These are phyloP conservation scores for Nakazawaea peltata DNA, from an alignment of 805 yeast species.

Conservation along the genomic window DNA sequence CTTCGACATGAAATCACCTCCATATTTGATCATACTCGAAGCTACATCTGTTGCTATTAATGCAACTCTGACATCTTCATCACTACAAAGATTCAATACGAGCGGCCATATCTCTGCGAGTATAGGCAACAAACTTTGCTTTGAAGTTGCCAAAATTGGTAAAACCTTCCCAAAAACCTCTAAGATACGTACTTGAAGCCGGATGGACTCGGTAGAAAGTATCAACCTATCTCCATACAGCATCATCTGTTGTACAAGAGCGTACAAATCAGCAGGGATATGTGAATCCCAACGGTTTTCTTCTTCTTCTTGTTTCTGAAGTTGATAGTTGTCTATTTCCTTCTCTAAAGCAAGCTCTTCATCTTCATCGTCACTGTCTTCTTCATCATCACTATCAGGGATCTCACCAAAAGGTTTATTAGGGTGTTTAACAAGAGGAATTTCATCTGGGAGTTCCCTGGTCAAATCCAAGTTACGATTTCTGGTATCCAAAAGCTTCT, in stretches of 20 bases:
- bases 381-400: constrained; percentile 28
- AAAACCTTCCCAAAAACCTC: constrained; percentile 33
- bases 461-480: constrained; percentile 18
- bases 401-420: constrained; percentile 17
- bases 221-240: constrained; percentile 57
- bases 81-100: constrained; percentile 15
- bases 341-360: constrained; percentile 14
- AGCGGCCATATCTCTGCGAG: constrained; percentile 49
- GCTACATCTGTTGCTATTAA: constrained; percentile 21
- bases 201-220: constrained; percentile 54
- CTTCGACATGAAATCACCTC: constrained; percentile 38
- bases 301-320: constrained; percentile 14
- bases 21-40: constrained; percentile 21
- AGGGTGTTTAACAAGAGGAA: constrained; percentile 15
- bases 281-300: constrained; percentile 58
- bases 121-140: constrained; percentile 36
- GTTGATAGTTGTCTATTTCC: constrained; percentile 13
- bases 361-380: constrained; percentile 30
- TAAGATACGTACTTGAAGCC: constrained; percentile 50
- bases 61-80: constrained; percentile 22
- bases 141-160: constrained; percentile 47
- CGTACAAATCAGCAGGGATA: constrained; percentile 54
- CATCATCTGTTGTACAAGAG: constrained; percentile 49
- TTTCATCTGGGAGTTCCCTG: constrained; percentile 9
- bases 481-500: constrained; percentile 32